Percentiles rank a stretch among this genome's conserved stretches.
phyloP scores from a whole-genome alignment of 176 grass and related monocot genomes.

The Aechmea fasciata region DNA sequence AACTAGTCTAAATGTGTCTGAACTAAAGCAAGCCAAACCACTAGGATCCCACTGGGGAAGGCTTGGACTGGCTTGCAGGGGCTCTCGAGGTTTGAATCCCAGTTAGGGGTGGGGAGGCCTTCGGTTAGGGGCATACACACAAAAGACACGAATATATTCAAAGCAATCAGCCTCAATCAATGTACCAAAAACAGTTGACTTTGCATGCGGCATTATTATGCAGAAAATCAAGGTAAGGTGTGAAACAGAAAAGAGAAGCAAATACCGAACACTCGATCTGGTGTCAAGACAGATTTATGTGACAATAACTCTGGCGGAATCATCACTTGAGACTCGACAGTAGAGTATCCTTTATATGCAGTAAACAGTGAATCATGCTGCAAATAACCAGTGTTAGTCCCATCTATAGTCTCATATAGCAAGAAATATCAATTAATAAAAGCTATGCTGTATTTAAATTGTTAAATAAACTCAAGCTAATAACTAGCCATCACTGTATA shows the following conservation, averaged over 20 bases:
- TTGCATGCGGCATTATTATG: neutral
- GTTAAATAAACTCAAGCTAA: neutral
- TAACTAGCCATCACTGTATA: no score
- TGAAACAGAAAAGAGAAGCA: slow-evolving; percentile 13
- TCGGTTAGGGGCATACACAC: neutral
- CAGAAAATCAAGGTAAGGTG: neutral
- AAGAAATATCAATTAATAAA: neutral
- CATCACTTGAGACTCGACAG: slow-evolving; percentile 32
- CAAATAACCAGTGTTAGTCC: slow-evolving; percentile 21
- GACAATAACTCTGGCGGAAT: slow-evolving; percentile 66
- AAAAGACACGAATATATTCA: neutral
- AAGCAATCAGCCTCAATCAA: neutral
- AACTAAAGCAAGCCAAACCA: no score
- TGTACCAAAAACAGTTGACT: neutral
- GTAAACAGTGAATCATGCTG: slow-evolving; percentile 27
- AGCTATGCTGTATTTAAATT: neutral
- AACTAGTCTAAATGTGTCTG: no score
- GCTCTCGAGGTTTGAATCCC: no score
- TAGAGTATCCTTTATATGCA: slow-evolving; percentile 40
- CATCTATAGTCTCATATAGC: neutral
- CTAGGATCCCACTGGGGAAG: no score
- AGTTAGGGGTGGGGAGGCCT: no score
- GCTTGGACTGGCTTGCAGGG: no score
- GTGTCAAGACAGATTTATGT: slow-evolving; percentile 43
- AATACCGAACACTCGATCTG: slow-evolving; percentile 52